Percentiles rank a stretch among this genome's conserved stretches.
phyloP scores from a whole-genome alignment of 2,329 filamentous ascomycete species.

The Cercospora zeae-maydis region DNA sequence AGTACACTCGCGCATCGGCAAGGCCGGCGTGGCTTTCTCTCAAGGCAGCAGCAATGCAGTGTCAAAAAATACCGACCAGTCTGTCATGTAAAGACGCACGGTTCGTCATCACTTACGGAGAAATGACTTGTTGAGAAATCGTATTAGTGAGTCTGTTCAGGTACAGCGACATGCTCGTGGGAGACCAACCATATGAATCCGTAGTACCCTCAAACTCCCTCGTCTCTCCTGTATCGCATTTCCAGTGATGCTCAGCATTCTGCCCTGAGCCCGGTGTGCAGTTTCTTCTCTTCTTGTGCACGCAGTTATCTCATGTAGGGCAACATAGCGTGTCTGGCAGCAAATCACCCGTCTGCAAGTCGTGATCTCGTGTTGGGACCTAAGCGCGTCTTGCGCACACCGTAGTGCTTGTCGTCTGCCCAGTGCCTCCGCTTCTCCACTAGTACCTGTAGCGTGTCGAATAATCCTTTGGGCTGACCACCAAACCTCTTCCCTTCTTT shows the following conservation, averaged over 20 bases:
- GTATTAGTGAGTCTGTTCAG: constrained; percentile 6
- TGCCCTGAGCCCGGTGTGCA: background rate
- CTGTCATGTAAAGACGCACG: background rate
- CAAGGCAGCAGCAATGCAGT: background rate
- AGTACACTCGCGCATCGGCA: background rate
- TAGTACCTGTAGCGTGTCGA: constrained; percentile 68
- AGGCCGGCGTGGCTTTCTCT: background rate
- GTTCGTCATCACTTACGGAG: background rate
- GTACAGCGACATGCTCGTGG: background rate
- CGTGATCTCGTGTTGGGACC: background rate
- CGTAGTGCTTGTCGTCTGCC: background rate
- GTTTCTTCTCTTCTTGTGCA: background rate
- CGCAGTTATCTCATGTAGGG: background rate
- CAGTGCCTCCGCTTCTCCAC: background rate
- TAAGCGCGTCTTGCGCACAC: background rate
- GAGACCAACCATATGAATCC: constrained; percentile 11
- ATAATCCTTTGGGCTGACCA: constrained; percentile 90
- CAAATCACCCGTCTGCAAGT: background rate
- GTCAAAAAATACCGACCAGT: too few species aligned
- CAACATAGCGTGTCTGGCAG: background rate
- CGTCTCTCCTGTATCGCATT: background rate
- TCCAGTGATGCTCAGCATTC: background rate
- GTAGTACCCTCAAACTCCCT: background rate
- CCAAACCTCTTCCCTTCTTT: constrained; percentile 94
- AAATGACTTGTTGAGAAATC: background rate